Evolutionary conservation across 108 stramenopile species (phyloP), one percentile per base, ranked within the genome.

Genomic region (Aureococcus anophagefferens): DNA sequence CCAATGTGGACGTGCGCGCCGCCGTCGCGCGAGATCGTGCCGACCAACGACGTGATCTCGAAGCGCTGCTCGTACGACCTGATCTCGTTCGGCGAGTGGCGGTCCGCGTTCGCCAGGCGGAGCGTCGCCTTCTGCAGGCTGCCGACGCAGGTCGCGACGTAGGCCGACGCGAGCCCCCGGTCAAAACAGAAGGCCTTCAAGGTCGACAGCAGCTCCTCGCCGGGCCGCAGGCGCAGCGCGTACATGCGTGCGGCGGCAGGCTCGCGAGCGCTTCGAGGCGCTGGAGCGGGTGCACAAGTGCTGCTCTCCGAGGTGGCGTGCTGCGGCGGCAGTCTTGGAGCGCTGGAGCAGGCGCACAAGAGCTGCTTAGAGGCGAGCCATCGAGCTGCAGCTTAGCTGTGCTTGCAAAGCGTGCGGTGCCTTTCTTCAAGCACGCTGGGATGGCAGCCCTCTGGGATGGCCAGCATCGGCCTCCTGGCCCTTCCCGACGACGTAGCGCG

Each of bases 81-180:
- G 5, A 44, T 44, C 68, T 83, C 79, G 62, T 86, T 81, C 40
- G 40, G 40, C 13, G 9, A 13, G 40, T 44, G 9, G 30, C 35
- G 46, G 46, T 68, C 67, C 0, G 86, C 84, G 74, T 85, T 87
- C 25, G 90, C 89, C 73, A 91, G 80, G 31, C 90, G 85, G n/a
- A 91, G 68, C 18, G 86, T 84, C 14, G 83, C 85, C 51, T 74
- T 66, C 46, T 84, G 34, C 13, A 91, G 78, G 62, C 77, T 79
- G 13, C 90, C 90, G 7, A 91, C 90, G 11, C 85, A 83, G 14
- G 90, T 83, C 17, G 89, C 62, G 34, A 91, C 71, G 69, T 89
- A 88, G 36, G 78, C 78, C 11, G 87, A 69, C 68, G 15, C 68
- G 25, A 59, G 69, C 40, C 17, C 76, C 32, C 14, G 76, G 71